phyloP scores from a whole-genome alignment of 1,284 basidiomycete species.

The Apiotrichum brassicae region DNA sequence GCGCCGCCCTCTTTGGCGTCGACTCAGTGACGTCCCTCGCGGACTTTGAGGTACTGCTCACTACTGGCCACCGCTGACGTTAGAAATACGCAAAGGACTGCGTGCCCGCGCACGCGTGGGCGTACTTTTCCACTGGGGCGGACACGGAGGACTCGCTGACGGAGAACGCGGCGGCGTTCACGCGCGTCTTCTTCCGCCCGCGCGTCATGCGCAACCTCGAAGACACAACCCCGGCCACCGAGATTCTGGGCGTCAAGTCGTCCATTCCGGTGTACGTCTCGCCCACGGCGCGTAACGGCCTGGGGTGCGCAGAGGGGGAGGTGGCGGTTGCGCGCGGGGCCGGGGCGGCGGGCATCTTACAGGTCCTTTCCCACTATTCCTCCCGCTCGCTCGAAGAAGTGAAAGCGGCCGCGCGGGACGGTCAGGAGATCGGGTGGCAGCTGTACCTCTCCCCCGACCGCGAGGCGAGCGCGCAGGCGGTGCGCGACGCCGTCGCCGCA shows the following conservation, averaged over 20 bases:
- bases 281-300: constrained; percentile 54
- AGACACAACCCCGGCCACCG: constrained; percentile 62
- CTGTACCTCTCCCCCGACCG: constrained; percentile 35
- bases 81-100: constrained; percentile 55
- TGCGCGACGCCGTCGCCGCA: constrained; percentile 40
- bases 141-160: constrained; percentile 59
- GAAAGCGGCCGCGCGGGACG: constrained; percentile 31
- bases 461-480: constrained; percentile 39
- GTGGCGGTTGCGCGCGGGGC: constrained; percentile 49
- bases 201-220: constrained; percentile 68
- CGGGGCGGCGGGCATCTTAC: constrained; percentile 39
- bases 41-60: constrained; percentile 32
- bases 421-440: constrained; percentile 37
- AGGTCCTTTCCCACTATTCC: constrained; percentile 49
- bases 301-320: constrained; percentile 47
- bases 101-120: constrained; percentile 62
- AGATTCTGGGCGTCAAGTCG: constrained; percentile 63
- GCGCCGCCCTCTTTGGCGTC: constrained; percentile 26
- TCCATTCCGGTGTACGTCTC: constrained; percentile 74
- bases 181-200: constrained; percentile 71
- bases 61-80: background rate
- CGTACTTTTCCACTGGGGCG: constrained; percentile 72
- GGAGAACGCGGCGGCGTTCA: constrained; percentile 67
- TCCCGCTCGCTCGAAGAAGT: constrained; percentile 49
- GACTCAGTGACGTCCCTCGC: constrained; percentile 29